These are phyloP conservation scores for Phytophthora fragariae DNA, from an alignment of 352 stramenopile genomes.

Conservation along the genomic window DNA sequence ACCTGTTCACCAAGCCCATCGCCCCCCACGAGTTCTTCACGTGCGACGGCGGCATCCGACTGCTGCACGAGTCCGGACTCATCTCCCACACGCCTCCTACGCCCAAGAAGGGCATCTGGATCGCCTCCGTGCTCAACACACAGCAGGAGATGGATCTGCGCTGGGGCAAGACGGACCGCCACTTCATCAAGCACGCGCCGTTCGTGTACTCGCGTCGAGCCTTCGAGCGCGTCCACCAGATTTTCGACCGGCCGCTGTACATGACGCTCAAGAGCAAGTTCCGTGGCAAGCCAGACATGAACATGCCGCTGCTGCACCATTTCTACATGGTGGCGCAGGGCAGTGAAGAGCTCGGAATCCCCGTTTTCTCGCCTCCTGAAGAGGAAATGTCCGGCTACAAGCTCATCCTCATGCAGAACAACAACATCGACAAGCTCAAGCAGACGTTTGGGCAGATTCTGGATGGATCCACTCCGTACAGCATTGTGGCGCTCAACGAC, in stretches of 20 bases:
- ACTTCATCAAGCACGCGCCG: conserved; percentile 91
- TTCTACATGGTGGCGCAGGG: conserved; percentile 91
- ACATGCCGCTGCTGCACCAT: conserved; percentile 88
- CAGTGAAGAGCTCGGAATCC: conserved; percentile 80
- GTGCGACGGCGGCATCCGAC: conserved; percentile 84
- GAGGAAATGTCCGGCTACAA: conserved; percentile 88
- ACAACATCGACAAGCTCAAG: conserved; percentile 80
- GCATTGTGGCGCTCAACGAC: conserved; percentile 88
- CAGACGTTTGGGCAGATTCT: conserved; percentile 74
- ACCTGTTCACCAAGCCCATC: conserved; percentile 87
- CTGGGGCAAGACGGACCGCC: conserved; percentile 76
- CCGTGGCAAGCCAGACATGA: conserved; percentile 87
- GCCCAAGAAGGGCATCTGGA: conserved; percentile 88
- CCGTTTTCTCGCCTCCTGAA: conserved; percentile 72
- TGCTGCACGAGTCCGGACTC: conserved; percentile 78
- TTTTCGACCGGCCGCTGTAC: conserved; percentile 85
- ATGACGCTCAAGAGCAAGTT: conserved; percentile 90
- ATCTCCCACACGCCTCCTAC: conserved; percentile 82
- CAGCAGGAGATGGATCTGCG: conserved; percentile 89
- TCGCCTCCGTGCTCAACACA: conserved; percentile 89
- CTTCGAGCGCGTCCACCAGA: conserved; percentile 89
- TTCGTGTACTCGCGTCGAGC: conserved; percentile 89
- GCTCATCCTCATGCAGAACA: conserved; percentile 85
- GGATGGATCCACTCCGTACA: conserved; percentile 68
- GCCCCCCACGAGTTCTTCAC: conserved; percentile 87